Percentiles rank a stretch among this genome's conserved stretches.
Conservation (phyloP, 1,139 yeast genomes). For the Geotrichum histeridarum region DNA sequence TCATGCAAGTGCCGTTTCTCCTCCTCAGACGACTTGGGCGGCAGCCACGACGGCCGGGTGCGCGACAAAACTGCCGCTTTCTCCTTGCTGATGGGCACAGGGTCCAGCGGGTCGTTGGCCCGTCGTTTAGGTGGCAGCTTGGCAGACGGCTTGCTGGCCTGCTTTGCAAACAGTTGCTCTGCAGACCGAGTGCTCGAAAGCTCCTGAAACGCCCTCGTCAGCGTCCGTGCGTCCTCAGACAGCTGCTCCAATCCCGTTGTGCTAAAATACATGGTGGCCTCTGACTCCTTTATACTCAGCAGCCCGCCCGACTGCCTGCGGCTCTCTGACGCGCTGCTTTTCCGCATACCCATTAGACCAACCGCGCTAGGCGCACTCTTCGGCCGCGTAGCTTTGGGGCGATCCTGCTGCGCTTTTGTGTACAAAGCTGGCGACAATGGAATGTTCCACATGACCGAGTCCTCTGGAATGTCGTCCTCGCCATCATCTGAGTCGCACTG, state of each 20-base stretch:
- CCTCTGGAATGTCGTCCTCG: slow-evolving; percentile 52
- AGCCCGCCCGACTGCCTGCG: slow-evolving; percentile 5
- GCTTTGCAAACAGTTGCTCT: neutral
- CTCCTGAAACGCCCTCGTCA: slow-evolving; percentile 42
- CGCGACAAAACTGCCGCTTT: slow-evolving; percentile 39
- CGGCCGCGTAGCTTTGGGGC: slow-evolving; percentile 4
- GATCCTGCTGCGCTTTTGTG: slow-evolving; percentile 30
- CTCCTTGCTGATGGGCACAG: slow-evolving; percentile 26
- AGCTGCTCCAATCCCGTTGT: slow-evolving; percentile 30
- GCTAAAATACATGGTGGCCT: slow-evolving; percentile 22
- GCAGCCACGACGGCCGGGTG: slow-evolving; percentile 63
- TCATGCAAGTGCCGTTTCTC: slow-evolving; percentile 52
- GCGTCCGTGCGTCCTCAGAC: slow-evolving; percentile 46
- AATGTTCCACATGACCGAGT: slow-evolving; percentile 54
- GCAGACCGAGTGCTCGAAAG: slow-evolving; percentile 22
- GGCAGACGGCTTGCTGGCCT: slow-evolving; percentile 2
- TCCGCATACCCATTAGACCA: neutral
- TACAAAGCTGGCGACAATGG: slow-evolving; percentile 54
- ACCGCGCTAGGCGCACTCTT: neutral
- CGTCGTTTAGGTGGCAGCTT: slow-evolving; percentile 18
- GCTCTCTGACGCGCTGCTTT: neutral
- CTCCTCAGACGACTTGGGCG: slow-evolving; percentile 58
- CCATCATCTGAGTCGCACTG: slow-evolving; percentile 33
- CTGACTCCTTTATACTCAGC: slow-evolving; percentile 26
- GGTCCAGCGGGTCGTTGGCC: slow-evolving; percentile 19